Percentiles rank a stretch among this genome's conserved stretches.
These are phyloP conservation scores for Starmerella sp. DNA, from an alignment of 805 yeast genomes.

Conservation along the genomic window DNA sequence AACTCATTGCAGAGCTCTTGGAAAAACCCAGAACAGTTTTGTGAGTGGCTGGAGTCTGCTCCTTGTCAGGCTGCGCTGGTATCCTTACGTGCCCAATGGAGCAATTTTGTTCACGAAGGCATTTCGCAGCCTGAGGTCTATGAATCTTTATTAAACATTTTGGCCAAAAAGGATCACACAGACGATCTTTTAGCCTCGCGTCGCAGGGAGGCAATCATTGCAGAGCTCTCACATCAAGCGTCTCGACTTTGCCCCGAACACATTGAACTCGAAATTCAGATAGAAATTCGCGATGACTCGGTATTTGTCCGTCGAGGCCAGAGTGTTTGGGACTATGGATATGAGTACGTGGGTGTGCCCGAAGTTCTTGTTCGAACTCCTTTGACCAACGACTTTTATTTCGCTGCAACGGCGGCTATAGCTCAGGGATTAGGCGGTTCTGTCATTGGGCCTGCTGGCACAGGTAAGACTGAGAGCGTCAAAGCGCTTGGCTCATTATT, in stretches of 20 bases:
- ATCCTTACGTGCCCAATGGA: conserved; percentile 16
- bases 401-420: conserved; percentile 64
- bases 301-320: background rate
- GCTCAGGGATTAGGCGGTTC: conserved; percentile 74
- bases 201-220: conserved; percentile 10
- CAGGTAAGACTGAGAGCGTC: conserved; percentile 88
- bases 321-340: conserved; percentile 48
- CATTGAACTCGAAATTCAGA: background rate
- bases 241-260: conserved; percentile 1
- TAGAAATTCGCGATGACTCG: background rate
- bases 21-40: conserved; percentile 19
- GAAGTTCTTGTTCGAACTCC: conserved; percentile 71
- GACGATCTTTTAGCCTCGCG: conserved; percentile 11
- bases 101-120: background rate
- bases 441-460: conserved; percentile 93
- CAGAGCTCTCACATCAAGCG: conserved; percentile 9
- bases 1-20: conserved; percentile 19
- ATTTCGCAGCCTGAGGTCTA: background rate
- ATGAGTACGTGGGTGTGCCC: conserved; percentile 68
- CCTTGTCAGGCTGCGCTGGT: conserved; percentile 42
- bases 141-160: background rate
- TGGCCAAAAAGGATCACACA: conserved; percentile 2
- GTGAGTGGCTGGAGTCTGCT: conserved; percentile 31
- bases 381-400: conserved; percentile 49
- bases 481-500: conserved; percentile 71